Evolutionary conservation across 345 rosid species (phyloP).

Genomic region (Bretschneidera sinensis): DNA sequence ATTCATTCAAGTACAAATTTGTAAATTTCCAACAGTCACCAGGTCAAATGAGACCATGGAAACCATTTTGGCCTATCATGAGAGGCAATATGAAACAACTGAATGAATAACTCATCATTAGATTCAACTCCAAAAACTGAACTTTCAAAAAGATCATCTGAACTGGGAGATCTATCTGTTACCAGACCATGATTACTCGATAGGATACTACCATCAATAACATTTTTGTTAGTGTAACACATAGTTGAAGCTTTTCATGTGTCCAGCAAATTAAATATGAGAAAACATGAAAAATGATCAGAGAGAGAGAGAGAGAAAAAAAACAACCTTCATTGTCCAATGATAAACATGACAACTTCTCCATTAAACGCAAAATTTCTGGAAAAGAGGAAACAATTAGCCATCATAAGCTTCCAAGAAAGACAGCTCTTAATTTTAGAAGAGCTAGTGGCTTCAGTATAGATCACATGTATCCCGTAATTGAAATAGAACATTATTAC

Average conservation of each 20-base stretch:
- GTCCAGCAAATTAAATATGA: background rate
- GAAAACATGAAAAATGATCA: background rate
- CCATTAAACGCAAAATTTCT: constrained; percentile 40
- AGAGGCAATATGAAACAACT: background rate
- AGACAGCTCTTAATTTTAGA: background rate
- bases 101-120: constrained; percentile 28
- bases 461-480: too few relatives aligned
- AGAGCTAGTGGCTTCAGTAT: background rate
- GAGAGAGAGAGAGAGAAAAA: constrained; percentile 1
- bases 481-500: too few relatives aligned
- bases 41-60: too few relatives aligned
- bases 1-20: background rate
- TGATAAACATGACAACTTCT: constrained; percentile 35
- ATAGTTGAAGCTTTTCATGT: background rate
- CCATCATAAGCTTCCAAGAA: background rate
- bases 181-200: constrained; percentile 50
- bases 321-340: constrained; percentile 50
- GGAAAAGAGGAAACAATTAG: constrained; percentile 12
- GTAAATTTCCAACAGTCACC: background rate
- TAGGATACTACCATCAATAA: constrained; percentile 35
- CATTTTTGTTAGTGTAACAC: constrained; percentile 4
- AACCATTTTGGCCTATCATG: background rate
- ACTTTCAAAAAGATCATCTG: constrained; percentile 19
- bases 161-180: constrained; percentile 18
- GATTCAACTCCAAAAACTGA: constrained; percentile 21